These are phyloP conservation scores for Davidsoniella neocaledoniae DNA, from an alignment of 2,329 filamentous ascomycete genomes.

Conservation along the genomic window DNA sequence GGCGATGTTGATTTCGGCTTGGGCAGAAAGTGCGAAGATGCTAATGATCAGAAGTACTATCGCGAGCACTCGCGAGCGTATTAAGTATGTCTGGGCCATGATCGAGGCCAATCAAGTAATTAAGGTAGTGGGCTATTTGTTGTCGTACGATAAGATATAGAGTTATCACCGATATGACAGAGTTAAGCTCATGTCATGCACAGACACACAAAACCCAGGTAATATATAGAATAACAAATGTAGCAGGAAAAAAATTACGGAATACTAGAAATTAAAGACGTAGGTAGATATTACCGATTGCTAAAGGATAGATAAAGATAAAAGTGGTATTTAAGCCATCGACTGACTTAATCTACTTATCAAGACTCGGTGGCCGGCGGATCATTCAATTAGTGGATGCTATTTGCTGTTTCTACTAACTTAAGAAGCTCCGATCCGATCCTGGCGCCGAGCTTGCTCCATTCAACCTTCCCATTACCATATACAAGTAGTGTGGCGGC, in stretches of 20 bases:
- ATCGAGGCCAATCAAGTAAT: background rate
- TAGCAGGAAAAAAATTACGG: background rate
- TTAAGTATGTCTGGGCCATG: background rate
- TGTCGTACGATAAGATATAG: background rate
- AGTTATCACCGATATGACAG: background rate
- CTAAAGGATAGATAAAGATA: too few relatives aligned
- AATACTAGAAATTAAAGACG: background rate
- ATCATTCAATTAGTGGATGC: too few relatives aligned
- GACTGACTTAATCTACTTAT: too few relatives aligned
- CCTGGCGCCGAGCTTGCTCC: background rate
- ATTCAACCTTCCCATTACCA: too few relatives aligned
- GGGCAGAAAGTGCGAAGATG: background rate
- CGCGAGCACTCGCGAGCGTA: background rate
- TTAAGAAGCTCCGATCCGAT: background rate
- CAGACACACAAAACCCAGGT: background rate
- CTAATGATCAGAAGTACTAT: constrained; percentile 2
- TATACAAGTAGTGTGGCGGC: too few relatives aligned
- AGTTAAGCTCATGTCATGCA: background rate
- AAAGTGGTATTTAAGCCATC: too few relatives aligned
- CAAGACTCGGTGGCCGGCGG: too few relatives aligned
- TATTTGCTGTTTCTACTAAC: too few relatives aligned
- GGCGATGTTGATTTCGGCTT: background rate
- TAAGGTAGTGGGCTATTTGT: too few relatives aligned
- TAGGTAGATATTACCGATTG: background rate
- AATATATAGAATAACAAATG: background rate